These are phyloP conservation scores for Komagataella pastoris DNA, from an alignment of 805 yeast species.

Conservation along the genomic window DNA sequence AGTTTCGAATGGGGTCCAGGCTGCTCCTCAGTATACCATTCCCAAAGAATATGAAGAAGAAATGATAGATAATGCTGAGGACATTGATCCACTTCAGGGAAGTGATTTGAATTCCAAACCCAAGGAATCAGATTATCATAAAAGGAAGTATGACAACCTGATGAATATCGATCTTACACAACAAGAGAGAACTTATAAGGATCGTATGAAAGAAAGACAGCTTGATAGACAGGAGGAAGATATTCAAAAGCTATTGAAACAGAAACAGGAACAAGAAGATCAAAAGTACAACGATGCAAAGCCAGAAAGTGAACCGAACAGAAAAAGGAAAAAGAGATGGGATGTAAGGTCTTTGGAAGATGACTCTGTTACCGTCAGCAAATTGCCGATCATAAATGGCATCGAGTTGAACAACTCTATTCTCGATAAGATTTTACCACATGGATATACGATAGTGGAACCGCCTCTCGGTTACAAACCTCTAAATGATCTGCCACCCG, in stretches of 20 bases:
- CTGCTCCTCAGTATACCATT: slow-evolving; percentile 6
- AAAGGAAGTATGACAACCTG: slow-evolving; percentile 14
- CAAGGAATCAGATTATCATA: slow-evolving; percentile 35
- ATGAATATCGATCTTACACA: slow-evolving; percentile 2
- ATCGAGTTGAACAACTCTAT: slow-evolving; percentile 29
- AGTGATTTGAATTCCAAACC: slow-evolving; percentile 16
- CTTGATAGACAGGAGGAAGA: slow-evolving; percentile 20
- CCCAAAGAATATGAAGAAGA: slow-evolving; percentile 7
- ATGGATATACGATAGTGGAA: slow-evolving; percentile 29
- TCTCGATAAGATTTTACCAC: slow-evolving; percentile 36
- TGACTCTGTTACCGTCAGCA: slow-evolving; percentile 4
- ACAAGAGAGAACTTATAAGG: slow-evolving; percentile 21
- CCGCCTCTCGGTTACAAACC: slow-evolving; percentile 34
- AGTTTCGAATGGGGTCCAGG: slow-evolving; percentile 1
- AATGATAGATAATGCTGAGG: slow-evolving; percentile 9
- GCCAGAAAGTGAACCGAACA: neutral
- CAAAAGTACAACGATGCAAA: slow-evolving; percentile 1
- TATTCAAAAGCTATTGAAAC: slow-evolving; percentile 11
- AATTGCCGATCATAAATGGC: slow-evolving; percentile 17
- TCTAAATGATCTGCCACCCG: slow-evolving; percentile 19
- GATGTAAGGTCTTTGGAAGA: slow-evolving; percentile 27
- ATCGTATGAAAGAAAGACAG: slow-evolving; percentile 26
- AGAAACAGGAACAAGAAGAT: slow-evolving; percentile 6
- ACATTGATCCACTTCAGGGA: slow-evolving; percentile 11
- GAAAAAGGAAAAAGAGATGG: slow-evolving; percentile 23